Percentiles rank a stretch among this genome's conserved stretches.
These are phyloP conservation scores for Yarrowia deformans DNA, from an alignment of 805 yeast genomes.

Conservation along the genomic window DNA sequence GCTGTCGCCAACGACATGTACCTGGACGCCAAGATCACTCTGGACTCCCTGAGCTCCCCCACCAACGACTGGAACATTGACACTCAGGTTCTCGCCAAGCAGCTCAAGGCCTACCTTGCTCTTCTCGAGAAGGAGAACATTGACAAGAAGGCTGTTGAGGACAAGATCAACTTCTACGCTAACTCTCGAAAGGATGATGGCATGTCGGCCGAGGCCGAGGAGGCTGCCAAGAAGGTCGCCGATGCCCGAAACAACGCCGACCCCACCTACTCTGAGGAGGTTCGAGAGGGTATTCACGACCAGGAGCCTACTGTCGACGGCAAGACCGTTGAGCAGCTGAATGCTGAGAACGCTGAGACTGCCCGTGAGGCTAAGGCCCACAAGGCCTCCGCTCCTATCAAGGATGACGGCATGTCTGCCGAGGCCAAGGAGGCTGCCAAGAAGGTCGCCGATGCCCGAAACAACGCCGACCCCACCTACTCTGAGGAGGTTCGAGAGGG, in stretches of 20 bases:
- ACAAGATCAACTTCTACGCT: conserved; percentile 23
- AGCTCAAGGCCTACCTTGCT: conserved; percentile 16
- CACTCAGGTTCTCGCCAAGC: conserved; percentile 33
- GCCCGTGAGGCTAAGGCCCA: neutral
- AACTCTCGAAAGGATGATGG: conserved; percentile 4
- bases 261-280: conserved; percentile 24
- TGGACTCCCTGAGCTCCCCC: conserved; percentile 8
- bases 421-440: conserved; percentile 28
- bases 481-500: conserved; percentile 22
- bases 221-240: conserved; percentile 24
- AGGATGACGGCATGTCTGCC: neutral
- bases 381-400: neutral
- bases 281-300: conserved; percentile 1
- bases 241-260: conserved; percentile 10
- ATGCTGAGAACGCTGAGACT: conserved; percentile 15
- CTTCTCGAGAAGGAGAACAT: conserved; percentile 6
- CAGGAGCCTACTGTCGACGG: conserved; percentile 29
- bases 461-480: conserved; percentile 9
- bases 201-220: conserved; percentile 21
- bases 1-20: conserved; percentile 23
- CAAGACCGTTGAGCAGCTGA: conserved; percentile 15
- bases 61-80: conserved; percentile 36
- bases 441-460: conserved; percentile 21
- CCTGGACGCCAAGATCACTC: conserved; percentile 35
- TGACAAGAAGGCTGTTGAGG: conserved; percentile 15